These are phyloP conservation scores for Silene coronaria DNA, from an alignment of 179 eudicot species.

Conservation along the genomic window DNA sequence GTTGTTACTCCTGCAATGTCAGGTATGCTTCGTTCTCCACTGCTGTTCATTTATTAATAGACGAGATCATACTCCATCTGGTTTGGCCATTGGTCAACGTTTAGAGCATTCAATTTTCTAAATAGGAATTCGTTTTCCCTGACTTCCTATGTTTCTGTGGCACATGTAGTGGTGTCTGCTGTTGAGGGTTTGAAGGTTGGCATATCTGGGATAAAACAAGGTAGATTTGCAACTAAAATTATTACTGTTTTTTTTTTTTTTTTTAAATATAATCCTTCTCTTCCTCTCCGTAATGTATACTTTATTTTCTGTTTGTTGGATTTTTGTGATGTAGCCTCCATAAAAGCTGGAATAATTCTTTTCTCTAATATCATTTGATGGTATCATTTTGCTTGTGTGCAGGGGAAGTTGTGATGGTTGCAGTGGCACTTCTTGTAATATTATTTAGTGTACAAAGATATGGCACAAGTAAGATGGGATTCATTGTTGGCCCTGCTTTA, in stretches of 20 bases:
- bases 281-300: neutral
- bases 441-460: constrained; percentile 88
- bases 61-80: neutral
- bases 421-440: constrained; percentile 75
- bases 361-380: neutral
- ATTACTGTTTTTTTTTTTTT: neutral
- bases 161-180: constrained; percentile 81
- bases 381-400: constrained; percentile 32
- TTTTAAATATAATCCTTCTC: neutral
- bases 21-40: constrained; percentile 41
- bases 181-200: constrained; percentile 88
- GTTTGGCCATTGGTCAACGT: neutral
- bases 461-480: constrained; percentile 97
- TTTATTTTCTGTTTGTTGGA: neutral
- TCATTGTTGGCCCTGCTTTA: constrained; percentile 89
- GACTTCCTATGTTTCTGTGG: constrained; percentile 13
- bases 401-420: constrained; percentile 87
- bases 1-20: constrained; percentile 98
- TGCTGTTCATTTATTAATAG: neutral
- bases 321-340: neutral
- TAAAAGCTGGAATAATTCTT: neutral
- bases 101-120: neutral
- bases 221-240: constrained; percentile 29
- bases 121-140: neutral
- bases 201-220: constrained; percentile 63